phyloP scores from a whole-genome alignment of 2,329 filamentous ascomycete genomes.

The Madurella mycetomatis region DNA sequence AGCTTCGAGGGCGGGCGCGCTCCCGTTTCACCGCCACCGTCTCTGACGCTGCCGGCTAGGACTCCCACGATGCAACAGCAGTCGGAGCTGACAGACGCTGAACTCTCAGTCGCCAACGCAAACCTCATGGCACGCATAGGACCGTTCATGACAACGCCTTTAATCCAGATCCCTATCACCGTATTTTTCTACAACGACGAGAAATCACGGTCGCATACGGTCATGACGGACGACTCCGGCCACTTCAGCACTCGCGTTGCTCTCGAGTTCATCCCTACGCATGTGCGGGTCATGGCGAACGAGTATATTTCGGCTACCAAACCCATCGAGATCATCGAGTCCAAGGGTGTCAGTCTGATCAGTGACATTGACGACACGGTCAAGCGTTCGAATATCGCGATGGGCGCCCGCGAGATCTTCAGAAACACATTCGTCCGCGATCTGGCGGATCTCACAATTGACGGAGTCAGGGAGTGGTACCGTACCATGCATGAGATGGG shows the following conservation, averaged over 20 bases:
- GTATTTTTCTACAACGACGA: constrained; percentile 92
- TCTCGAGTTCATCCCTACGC: constrained; percentile 84
- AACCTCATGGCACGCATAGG: constrained; percentile 83
- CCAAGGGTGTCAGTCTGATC: constrained; percentile 81
- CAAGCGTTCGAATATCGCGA: constrained; percentile 87
- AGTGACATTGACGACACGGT: constrained; percentile 98
- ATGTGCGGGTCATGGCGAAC: constrained; percentile 80
- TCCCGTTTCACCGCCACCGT: constrained; percentile 39
- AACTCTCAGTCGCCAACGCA: constrained; percentile 74
- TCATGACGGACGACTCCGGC: constrained; percentile 80
- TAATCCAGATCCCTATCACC: constrained; percentile 73
- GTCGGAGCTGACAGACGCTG: constrained; percentile 64
- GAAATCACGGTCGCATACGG: constrained; percentile 76
- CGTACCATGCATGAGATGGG: constrained; percentile 69
- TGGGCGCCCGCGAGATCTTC: constrained; percentile 89
- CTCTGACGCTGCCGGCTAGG: constrained; percentile 39
- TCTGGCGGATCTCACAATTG: constrained; percentile 72
- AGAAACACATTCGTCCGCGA: constrained; percentile 93
- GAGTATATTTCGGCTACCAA: constrained; percentile 80
- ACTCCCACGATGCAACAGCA: constrained; percentile 31
- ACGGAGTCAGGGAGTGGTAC: constrained; percentile 91
- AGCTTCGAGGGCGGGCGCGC: constrained; percentile 35
- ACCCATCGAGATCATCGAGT: constrained; percentile 70
- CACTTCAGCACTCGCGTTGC: constrained; percentile 80
- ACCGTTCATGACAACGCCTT: constrained; percentile 83